A percentile compares a stretch with the other conserved stretches of the same genome.
These are phyloP conservation scores for Epichloe scottii DNA, from an alignment of 2,329 filamentous ascomycete species.

Conservation along the genomic window DNA sequence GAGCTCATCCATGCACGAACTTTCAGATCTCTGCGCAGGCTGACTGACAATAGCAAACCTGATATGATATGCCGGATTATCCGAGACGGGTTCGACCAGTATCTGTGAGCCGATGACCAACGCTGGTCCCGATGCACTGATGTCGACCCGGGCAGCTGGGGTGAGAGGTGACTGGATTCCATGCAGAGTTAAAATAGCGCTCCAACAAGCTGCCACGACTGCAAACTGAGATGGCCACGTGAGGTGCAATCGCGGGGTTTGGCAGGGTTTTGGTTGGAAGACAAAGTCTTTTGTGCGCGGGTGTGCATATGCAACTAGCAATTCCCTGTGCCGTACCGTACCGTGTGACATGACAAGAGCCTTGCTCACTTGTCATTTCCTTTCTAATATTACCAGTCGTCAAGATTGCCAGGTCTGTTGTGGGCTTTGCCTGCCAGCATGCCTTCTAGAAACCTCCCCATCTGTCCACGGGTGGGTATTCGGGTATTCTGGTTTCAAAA, in stretches of 20 bases:
- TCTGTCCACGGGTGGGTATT: no score
- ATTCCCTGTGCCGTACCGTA: background rate
- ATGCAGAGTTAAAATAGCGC: background rate
- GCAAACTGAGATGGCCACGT: constrained; percentile 6
- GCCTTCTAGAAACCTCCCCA: no score
- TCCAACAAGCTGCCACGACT: constrained; percentile 8
- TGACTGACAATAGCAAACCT: no score
- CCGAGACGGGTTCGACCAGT: no score
- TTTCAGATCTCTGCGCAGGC: no score
- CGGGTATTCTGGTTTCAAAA: no score
- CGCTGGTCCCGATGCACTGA: no score
- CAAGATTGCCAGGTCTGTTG: background rate
- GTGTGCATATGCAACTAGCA: background rate
- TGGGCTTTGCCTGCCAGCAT: background rate
- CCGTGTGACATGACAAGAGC: background rate
- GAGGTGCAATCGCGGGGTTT: constrained; percentile 8
- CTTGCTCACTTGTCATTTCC: background rate
- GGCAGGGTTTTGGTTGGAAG: constrained; percentile 5
- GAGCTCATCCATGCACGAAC: no score
- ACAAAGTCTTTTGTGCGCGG: background rate
- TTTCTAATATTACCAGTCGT: background rate
- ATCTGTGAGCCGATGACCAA: no score
- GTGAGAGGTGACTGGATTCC: no score
- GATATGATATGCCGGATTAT: no score
- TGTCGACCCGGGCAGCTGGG: no score